Base-by-base conservation (phyloP, 2,329 filamentous ascomycete species). In the Fusarium sacchari region DNA sequence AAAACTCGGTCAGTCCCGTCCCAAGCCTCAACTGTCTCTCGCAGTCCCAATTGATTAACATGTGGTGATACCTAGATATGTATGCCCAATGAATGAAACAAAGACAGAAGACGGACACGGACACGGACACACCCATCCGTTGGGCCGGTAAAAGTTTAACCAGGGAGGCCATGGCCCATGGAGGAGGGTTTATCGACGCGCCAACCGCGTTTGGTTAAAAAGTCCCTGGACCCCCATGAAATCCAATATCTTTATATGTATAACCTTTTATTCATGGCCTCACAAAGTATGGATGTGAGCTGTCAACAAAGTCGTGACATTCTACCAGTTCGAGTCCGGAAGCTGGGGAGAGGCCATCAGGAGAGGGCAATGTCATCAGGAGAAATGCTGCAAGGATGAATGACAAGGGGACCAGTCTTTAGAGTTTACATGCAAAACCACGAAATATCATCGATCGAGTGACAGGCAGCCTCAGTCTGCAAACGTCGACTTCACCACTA, bases 251-350 rank as follows among this genome's bases (percentile, higher is more conserved):
- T 59, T 34, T 20, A 40, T 59, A 59, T 49, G 36, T 47, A 40
- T 63, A 40, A 47, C 22, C 28, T 30, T 37, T 49, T 44, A 8
- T 24, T 32, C 42, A 7, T 8, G 26, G 36, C 24, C 22, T n/a
- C 28, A 6, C 14, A 7, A 11, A 22, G 26, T 22, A 46, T 62
- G 26, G 17, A 46, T 62, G 26, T 64, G 62, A 62, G 46, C 39
- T 65, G 32, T 63, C 62, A 68, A n/a, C n/a, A n/a, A n/a, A 32
- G 36, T 26, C 34, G 26, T 49, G 58, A 40, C 37, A 67, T 67
- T 46, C 24, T 30, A 13, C 43, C 15, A 56, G 24, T 8, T 20
- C 28, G 18, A 36, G 49, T 18, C 40, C 13, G 44, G 59, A n/a
- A 59, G 36, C 47, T 56, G 42, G 6, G n/a, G 40, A 43, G 14